Percentiles rank a stretch among this genome's conserved stretches.
These are phyloP conservation scores for Pichiaceae sp. DNA, from an alignment of 1,139 yeast genomes.

Conservation along the genomic window DNA sequence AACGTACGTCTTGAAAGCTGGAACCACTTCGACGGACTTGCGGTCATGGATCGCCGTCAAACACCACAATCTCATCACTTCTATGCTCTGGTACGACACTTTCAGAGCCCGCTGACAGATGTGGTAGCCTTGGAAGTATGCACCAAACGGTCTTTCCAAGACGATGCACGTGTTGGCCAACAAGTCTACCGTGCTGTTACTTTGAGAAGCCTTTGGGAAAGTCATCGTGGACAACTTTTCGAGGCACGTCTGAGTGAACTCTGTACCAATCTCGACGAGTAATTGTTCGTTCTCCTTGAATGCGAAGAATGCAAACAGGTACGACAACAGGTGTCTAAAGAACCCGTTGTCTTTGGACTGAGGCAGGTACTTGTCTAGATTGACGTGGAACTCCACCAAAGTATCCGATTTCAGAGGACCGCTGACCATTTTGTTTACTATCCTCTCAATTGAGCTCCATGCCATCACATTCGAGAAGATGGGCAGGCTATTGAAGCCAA, in stretches of 20 bases:
- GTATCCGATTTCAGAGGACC: not conserved
- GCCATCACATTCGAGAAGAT: slow-evolving; percentile 9
- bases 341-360: slow-evolving; percentile 2
- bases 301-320: slow-evolving; percentile 11
- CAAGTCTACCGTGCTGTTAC: slow-evolving; percentile 25
- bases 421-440: not conserved
- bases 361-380: slow-evolving; percentile 1
- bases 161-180: slow-evolving; percentile 25
- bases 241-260: slow-evolving; percentile 5
- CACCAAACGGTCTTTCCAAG: slow-evolving; percentile 18
- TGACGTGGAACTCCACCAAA: not conserved
- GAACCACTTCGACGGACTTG: slow-evolving; percentile 25
- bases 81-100: slow-evolving; percentile 41
- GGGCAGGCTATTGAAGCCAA: slow-evolving; percentile 7
- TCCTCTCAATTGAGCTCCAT: slow-evolving; percentile 9
- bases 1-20: slow-evolving; percentile 35
- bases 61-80: slow-evolving; percentile 31
- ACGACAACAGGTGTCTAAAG: slow-evolving; percentile 3
- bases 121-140: slow-evolving; percentile 7
- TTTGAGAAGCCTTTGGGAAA: slow-evolving; percentile 37
- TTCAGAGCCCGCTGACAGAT: slow-evolving; percentile 28
- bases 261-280: slow-evolving; percentile 1
- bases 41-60: slow-evolving; percentile 15
- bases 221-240: slow-evolving; percentile 18
- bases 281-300: slow-evolving; percentile 4